phyloP scores from a whole-genome alignment of 129 eudicot genomes.

The carrot (Daucus carota) region DNA sequence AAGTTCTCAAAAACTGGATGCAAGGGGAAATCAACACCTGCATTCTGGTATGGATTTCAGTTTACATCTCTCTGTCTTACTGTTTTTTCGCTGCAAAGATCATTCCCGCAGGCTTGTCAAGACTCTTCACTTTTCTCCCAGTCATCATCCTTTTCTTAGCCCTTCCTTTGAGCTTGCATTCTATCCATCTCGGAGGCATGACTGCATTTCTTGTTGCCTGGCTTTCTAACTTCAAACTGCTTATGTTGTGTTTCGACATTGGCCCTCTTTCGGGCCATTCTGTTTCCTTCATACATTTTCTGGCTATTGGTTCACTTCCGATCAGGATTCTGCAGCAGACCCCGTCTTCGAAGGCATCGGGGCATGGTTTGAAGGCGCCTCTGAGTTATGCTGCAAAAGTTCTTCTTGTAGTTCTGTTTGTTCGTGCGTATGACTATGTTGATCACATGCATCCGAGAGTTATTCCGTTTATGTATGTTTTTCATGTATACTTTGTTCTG shows the following conservation, averaged over 20 bases:
- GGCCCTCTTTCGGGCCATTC: constrained; percentile 50
- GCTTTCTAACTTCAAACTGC: constrained; percentile 54
- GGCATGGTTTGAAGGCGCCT: constrained; percentile 8
- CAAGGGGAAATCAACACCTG: constrained; percentile 13
- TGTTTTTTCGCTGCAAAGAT: constrained; percentile 25
- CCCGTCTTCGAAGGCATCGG: constrained; percentile 7
- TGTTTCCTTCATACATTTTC: constrained; percentile 31
- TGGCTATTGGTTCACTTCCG: constrained; percentile 40
- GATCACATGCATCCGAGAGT: constrained; percentile 30
- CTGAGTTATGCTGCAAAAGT: constrained; percentile 32
- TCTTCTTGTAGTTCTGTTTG: constrained; percentile 22
- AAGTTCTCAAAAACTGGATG: not conserved
- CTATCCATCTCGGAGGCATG: constrained; percentile 32
- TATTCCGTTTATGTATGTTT: constrained; percentile 21
- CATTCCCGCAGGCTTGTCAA: constrained; percentile 22
- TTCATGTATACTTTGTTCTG: constrained; percentile 34
- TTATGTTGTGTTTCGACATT: constrained; percentile 39
- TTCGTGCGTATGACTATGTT: constrained; percentile 24
- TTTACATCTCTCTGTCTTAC: constrained; percentile 26
- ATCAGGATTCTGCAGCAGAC: constrained; percentile 25
- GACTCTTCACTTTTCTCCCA: constrained; percentile 30
- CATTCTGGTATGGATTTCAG: constrained; percentile 27
- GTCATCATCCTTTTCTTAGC: constrained; percentile 32
- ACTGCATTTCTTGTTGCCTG: constrained; percentile 46
- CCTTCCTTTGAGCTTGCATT: constrained; percentile 47